phyloP scores from a whole-genome alignment of 495 filamentous ascomycete genomes.

The Daldinia grandis region DNA sequence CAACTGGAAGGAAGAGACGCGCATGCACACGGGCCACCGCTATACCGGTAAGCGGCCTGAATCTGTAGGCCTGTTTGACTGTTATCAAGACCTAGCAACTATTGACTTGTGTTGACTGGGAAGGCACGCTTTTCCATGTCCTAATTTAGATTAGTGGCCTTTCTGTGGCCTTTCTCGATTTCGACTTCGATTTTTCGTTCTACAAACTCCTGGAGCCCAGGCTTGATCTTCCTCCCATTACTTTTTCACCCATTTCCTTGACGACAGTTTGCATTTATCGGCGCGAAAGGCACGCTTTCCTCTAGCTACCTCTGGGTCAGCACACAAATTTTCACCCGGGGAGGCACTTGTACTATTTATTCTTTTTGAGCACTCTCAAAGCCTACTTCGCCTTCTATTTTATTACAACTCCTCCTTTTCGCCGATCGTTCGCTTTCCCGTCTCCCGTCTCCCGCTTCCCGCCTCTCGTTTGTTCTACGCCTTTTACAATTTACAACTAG shows the following conservation, averaged over 20 bases:
- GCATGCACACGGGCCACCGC: constrained; percentile 2
- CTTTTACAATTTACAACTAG: constrained; percentile 9
- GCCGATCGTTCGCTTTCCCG: constrained; percentile 37
- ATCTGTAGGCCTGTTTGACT: not conserved
- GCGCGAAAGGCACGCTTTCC: constrained; percentile 11
- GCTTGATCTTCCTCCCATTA: constrained; percentile 26
- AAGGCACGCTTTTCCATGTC: constrained; percentile 13
- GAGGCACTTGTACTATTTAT: constrained; percentile 25
- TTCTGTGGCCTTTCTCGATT: constrained; percentile 26
- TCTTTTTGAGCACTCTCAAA: constrained; percentile 21
- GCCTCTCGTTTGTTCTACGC: constrained; percentile 49
- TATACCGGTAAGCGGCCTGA: not conserved
- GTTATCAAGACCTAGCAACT: not conserved
- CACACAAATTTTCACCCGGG: constrained; percentile 10
- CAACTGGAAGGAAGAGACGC: not conserved
- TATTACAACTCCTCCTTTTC: constrained; percentile 33
- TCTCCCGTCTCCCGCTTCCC: constrained; percentile 47
- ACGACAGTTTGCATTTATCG: constrained; percentile 31
- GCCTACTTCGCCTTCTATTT: constrained; percentile 14
- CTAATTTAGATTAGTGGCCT: constrained; percentile 29
- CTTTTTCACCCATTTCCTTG: constrained; percentile 26
- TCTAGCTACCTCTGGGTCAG: not conserved
- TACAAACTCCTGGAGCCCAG: constrained; percentile 37
- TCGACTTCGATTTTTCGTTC: constrained; percentile 50
- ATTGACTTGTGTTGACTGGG: not conserved